Conservation (phyloP, 2,329 filamentous ascomycete species). For the Trichoderma endophyticum region DNA sequence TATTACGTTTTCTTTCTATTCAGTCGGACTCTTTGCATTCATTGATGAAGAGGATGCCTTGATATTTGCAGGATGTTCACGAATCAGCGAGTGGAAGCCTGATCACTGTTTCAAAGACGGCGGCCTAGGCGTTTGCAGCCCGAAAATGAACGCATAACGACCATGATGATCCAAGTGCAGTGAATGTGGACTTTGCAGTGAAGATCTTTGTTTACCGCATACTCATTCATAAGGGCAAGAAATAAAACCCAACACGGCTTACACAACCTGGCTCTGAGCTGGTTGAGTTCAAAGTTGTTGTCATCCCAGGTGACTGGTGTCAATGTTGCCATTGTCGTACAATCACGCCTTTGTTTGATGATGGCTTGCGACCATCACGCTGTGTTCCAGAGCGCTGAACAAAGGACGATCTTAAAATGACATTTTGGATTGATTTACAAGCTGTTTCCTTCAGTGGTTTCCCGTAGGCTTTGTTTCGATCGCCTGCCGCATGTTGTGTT, state of each 20-base stretch:
- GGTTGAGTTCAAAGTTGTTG: not conserved
- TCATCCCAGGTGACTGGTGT: not conserved
- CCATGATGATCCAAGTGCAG: rapidly evolving
- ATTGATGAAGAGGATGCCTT: not conserved
- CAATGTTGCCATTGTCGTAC: not conserved
- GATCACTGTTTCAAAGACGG: not conserved
- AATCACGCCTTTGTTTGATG: not conserved
- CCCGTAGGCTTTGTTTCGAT: not conserved
- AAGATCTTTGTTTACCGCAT: not conserved
- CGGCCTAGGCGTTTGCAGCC: not conserved
- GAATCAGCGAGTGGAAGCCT: not conserved
- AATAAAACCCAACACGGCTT: not conserved
- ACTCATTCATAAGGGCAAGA: rapidly evolving
- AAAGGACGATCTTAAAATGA: not conserved
- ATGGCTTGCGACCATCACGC: not conserved
- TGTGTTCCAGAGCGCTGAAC: too few species aligned
- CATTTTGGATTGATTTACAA: not conserved
- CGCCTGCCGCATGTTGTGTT: not conserved
- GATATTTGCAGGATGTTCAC: not conserved
- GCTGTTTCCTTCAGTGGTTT: not conserved
- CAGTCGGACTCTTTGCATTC: not conserved
- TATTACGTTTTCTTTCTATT: not conserved
- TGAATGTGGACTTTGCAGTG: not conserved
- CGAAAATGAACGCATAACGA: not conserved
- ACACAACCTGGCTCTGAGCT: not conserved